These are phyloP conservation scores for Boletus rubroflammeus DNA, from an alignment of 768 basidiomycete genomes.

Conservation along the genomic window DNA sequence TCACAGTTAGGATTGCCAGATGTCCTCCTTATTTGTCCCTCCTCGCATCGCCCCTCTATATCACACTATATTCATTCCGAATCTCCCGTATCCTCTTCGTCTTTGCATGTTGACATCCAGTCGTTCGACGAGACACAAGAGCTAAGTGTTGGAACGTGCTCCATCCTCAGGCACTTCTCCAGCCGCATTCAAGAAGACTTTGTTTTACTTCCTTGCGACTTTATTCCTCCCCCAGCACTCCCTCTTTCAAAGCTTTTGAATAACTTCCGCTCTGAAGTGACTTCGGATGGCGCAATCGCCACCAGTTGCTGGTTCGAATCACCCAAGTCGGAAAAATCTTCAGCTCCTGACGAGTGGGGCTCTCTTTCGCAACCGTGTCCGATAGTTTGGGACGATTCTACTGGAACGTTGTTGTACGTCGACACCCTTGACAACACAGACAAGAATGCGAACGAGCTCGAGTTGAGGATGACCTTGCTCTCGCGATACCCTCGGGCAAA, in stretches of 20 bases:
- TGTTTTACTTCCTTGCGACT: constrained; percentile 87
- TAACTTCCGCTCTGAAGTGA: constrained; percentile 73
- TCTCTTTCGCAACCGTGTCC: constrained; percentile 40
- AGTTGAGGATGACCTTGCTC: constrained; percentile 72
- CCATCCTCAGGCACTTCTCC: constrained; percentile 74
- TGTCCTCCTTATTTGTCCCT: constrained; percentile 82
- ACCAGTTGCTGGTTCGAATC: constrained; percentile 64
- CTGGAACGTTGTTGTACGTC: constrained; percentile 66
- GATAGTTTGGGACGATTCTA: constrained; percentile 65
- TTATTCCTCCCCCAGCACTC: constrained; percentile 74
- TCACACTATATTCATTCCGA: constrained; percentile 85
- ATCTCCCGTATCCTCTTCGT: constrained; percentile 55
- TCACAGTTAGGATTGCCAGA: constrained; percentile 44
- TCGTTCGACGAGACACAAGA: constrained; percentile 74
- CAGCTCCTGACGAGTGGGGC: constrained; percentile 67
- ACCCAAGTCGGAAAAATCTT: constrained; percentile 49
- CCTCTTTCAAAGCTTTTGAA: constrained; percentile 68
- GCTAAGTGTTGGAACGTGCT: constrained; percentile 64
- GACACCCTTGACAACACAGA: constrained; percentile 70
- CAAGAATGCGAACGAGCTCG: constrained; percentile 64
- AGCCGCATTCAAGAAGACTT: constrained; percentile 79
- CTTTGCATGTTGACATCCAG: constrained; percentile 72
- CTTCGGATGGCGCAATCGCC: constrained; percentile 59
- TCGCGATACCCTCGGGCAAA: constrained; percentile 72
- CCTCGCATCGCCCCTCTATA: constrained; percentile 68